Evolutionary conservation across 2,329 filamentous ascomycete genomes (phyloP).

Genomic region (Basipetospora chlamydospora): DNA sequence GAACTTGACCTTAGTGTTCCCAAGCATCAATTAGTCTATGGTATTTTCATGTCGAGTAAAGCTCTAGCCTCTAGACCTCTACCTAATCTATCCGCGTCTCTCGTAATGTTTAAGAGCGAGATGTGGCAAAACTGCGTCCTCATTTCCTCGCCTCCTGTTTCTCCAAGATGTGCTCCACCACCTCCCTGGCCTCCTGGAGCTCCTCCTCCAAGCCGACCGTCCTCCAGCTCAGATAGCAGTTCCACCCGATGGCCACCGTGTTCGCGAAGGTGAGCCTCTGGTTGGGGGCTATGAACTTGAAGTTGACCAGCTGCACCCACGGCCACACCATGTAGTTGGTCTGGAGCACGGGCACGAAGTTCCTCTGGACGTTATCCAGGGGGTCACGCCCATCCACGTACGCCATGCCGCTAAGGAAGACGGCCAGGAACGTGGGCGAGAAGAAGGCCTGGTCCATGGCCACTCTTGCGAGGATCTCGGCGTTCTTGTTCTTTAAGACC

Average conservation of each 20-base stretch:
- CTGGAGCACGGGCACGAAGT: constrained; percentile 56
- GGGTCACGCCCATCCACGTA: constrained; percentile 53
- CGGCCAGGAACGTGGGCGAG: constrained; percentile 66
- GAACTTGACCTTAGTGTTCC: too few relatives aligned
- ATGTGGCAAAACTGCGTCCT: too few relatives aligned
- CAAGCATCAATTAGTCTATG: too few relatives aligned
- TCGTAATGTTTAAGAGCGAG: too few relatives aligned
- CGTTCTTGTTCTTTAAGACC: constrained; percentile 45
- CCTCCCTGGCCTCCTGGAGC: not conserved
- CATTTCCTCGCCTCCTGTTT: too few relatives aligned
- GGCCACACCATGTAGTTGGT: constrained; percentile 89
- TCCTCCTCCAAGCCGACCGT: too few relatives aligned
- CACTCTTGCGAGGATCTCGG: constrained; percentile 65
- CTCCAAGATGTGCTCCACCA: not conserved
- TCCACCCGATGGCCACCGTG: constrained; percentile 55
- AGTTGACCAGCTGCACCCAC: constrained; percentile 71
- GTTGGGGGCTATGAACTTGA: constrained; percentile 71
- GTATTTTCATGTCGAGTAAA: too few relatives aligned
- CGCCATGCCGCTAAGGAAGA: constrained; percentile 77
- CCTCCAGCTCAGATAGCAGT: constrained; percentile 44
- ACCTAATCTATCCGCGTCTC: too few relatives aligned
- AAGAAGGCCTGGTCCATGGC: constrained; percentile 70
- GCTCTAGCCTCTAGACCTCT: too few relatives aligned
- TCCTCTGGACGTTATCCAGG: constrained; percentile 54
- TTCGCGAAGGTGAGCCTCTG: constrained; percentile 80